phyloP scores from a whole-genome alignment of 345 rosid genomes.

The Euclidium syriacum region DNA sequence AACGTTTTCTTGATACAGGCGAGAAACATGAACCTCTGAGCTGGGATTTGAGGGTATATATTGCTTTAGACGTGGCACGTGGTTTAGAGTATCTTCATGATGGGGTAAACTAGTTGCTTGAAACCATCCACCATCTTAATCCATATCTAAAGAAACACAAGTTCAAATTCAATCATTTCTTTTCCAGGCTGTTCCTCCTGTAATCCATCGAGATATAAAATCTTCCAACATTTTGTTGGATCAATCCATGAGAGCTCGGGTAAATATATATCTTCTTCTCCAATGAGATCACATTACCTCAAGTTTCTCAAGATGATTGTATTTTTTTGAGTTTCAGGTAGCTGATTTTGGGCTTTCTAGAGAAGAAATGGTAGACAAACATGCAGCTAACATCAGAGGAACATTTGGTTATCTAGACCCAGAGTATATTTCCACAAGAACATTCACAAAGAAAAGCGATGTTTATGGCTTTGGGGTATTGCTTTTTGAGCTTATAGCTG shows the following conservation, averaged over 20 bases:
- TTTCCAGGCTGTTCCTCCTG: slow-evolving; percentile 95
- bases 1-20: slow-evolving; percentile 37
- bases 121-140: not conserved
- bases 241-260: slow-evolving; percentile 95
- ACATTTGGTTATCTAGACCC: slow-evolving; percentile 99
- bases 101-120: slow-evolving; percentile 52
- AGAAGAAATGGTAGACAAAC: slow-evolving; percentile 82
- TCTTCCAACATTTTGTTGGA: slow-evolving; percentile 96
- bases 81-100: slow-evolving; percentile 99
- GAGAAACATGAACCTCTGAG: slow-evolving; percentile 49
- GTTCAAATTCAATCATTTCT: not conserved
- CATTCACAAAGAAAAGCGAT: slow-evolving; percentile 90
- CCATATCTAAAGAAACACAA: not conserved
- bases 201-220: slow-evolving; percentile 90
- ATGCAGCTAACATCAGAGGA: slow-evolving; percentile 78
- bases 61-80: slow-evolving; percentile 89
- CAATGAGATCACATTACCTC: not conserved
- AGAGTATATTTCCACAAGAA: slow-evolving; percentile 78
- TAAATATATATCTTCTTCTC: slow-evolving; percentile 26
- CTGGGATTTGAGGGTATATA: slow-evolving; percentile 86
- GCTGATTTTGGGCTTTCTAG: slow-evolving; percentile 99
- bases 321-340: slow-evolving; percentile 49
- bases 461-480: slow-evolving; percentile 96
- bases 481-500: slow-evolving; percentile 91
- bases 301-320: not conserved